Percentiles rank a stretch among this genome's conserved stretches.
phyloP scores from a whole-genome alignment of 177 flowering plant genomes.

The Vitis hybrid region DNA sequence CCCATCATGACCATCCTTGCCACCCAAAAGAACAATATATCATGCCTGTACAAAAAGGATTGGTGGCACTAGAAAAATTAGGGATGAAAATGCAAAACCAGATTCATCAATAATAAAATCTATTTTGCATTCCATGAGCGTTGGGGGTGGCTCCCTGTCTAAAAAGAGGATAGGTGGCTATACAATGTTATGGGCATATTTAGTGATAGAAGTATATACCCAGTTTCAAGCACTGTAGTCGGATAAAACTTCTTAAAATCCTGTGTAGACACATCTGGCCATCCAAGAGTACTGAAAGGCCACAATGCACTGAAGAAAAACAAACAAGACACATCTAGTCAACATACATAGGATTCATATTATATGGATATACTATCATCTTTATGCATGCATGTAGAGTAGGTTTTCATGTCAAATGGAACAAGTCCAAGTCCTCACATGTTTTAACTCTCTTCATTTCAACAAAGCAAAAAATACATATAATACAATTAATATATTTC shows the following conservation, averaged over 20 bases:
- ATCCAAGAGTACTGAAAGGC: conserved; percentile 98
- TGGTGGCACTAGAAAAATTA: neutral
- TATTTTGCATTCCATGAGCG: neutral
- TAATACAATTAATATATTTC: no score
- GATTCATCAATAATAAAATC: neutral
- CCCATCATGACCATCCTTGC: conserved; percentile 99
- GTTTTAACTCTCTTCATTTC: neutral
- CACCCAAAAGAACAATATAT: conserved; percentile 98
- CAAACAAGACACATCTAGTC: neutral
- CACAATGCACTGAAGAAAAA: conserved; percentile 65
- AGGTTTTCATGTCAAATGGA: neutral
- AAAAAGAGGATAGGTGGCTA: neutral
- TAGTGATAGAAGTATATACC: conserved; percentile 41
- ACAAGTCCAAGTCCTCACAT: neutral
- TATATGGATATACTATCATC: no score
- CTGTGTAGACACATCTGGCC: conserved; percentile 82
- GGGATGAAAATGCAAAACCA: neutral
- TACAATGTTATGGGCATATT: neutral
- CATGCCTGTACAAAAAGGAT: conserved; percentile 68
- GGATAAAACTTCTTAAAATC: conserved; percentile 81
- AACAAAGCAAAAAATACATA: neutral
- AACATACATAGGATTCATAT: conserved; percentile 6
- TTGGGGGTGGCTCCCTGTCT: neutral
- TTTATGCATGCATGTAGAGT: no score
- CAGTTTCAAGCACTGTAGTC: conserved; percentile 92